A percentile compares a stretch with the other conserved stretches of the same genome.
Conservation (phyloP, 78 protist genomes). For the Dictyostelium intermedium region DNA sequence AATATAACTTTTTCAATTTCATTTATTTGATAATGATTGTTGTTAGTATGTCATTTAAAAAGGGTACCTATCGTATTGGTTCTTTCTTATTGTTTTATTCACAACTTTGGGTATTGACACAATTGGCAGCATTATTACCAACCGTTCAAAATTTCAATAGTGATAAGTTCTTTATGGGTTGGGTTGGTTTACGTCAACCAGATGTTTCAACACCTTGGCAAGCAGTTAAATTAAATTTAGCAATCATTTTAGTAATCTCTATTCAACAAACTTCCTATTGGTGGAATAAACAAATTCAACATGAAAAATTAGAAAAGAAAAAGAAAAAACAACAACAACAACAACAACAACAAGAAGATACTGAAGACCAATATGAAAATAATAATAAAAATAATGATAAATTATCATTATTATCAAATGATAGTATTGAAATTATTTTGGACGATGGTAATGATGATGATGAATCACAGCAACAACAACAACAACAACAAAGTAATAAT, state of each 20-base stretch:
- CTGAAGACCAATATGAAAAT: neutral
- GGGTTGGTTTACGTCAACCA: constrained; percentile 37
- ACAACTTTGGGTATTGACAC: constrained; percentile 39
- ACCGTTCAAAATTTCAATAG: neutral
- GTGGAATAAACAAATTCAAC: constrained; percentile 32
- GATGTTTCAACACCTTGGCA: constrained; percentile 1
- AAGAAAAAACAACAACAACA: neutral
- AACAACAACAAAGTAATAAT: neutral
- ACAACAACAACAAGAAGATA: neutral
- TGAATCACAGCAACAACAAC: neutral
- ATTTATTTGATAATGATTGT: constrained; percentile 54
- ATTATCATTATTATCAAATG: neutral
- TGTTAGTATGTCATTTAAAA: constrained; percentile 38
- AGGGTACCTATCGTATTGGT: constrained; percentile 67
- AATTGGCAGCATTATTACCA: constrained; percentile 57
- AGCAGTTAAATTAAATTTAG: constrained; percentile 10
- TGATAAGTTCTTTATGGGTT: neutral
- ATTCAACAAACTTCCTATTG: constrained; percentile 56
- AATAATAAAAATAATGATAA: neutral
- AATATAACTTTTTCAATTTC: constrained; percentile 23
- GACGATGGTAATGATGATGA: neutral
- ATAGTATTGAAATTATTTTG: neutral
- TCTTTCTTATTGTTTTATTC: constrained; percentile 33
- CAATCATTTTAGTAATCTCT: constrained; percentile 30
- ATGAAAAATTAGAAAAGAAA: neutral